phyloP scores from a whole-genome alignment of 306 rosid species.

The Pueraria montana region DNA sequence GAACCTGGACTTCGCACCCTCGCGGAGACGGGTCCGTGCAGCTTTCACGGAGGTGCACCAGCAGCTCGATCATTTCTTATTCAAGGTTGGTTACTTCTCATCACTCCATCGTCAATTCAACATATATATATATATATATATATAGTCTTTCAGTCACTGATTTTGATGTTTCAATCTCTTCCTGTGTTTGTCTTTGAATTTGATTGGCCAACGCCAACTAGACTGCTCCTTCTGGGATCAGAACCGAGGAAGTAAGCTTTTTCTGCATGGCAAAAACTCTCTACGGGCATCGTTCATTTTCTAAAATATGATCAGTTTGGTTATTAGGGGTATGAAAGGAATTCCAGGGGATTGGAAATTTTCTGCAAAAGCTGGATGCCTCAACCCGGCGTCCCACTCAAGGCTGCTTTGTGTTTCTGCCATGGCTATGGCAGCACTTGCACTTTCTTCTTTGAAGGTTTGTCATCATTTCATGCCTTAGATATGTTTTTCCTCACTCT shows the following conservation, averaged over 20 bases:
- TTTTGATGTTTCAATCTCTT: slow-evolving; percentile 38
- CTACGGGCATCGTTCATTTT: not conserved
- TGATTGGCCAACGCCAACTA: slow-evolving; percentile 44
- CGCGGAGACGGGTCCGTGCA: slow-evolving; percentile 67
- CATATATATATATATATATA: too few species aligned
- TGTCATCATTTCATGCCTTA: slow-evolving; percentile 23
- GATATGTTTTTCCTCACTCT: not conserved
- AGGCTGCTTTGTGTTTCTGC: slow-evolving; percentile 82
- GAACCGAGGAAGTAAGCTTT: slow-evolving; percentile 77
- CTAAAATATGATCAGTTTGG: slow-evolving; percentile 15
- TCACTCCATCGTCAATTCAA: slow-evolving; percentile 19
- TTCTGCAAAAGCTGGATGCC: slow-evolving; percentile 96
- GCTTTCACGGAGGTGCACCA: slow-evolving; percentile 70
- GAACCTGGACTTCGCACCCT: slow-evolving; percentile 71
- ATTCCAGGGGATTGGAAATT: slow-evolving; percentile 81
- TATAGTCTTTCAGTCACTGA: slow-evolving; percentile 2
- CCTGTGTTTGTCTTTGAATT: slow-evolving; percentile 30
- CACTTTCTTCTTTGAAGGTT: slow-evolving; percentile 96
- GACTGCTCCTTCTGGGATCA: slow-evolving; percentile 88
- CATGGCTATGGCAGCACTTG: slow-evolving; percentile 99
- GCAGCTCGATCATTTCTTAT: slow-evolving; percentile 71
- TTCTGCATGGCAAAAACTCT: not conserved
- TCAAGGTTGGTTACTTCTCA: slow-evolving; percentile 67
- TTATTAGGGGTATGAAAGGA: slow-evolving; percentile 76
- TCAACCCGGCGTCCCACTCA: slow-evolving; percentile 61